Conservation (phyloP, 257 asterid species). For the Ocimum tenuiflorum region DNA sequence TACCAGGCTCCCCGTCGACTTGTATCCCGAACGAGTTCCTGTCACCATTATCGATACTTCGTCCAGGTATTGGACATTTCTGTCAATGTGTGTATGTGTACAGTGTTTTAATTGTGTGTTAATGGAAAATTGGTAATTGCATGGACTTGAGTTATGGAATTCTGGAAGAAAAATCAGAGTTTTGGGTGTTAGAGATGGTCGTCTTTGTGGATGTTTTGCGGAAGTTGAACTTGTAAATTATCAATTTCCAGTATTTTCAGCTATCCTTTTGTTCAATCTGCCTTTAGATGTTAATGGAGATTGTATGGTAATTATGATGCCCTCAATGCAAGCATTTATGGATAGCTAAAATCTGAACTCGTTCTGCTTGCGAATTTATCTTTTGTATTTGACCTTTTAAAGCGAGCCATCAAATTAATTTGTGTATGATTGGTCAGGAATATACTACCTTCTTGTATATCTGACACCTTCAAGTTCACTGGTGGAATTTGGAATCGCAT, state of each 20-base stretch:
- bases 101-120: background rate
- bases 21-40: slow-evolving; percentile 85
- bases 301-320: too few relatives aligned
- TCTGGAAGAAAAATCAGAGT: background rate
- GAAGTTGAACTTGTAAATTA: too few relatives aligned
- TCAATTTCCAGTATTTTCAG: too few relatives aligned
- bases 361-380: too few relatives aligned
- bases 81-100: background rate
- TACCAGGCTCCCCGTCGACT: slow-evolving; percentile 81
- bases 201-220: too few relatives aligned
- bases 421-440: background rate
- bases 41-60: slow-evolving; percentile 92
- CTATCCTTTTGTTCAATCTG: too few relatives aligned
- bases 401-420: too few relatives aligned
- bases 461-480: background rate
- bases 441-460: background rate
- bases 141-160: background rate
- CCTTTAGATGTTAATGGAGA: too few relatives aligned
- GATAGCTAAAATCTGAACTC: too few relatives aligned
- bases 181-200: too few relatives aligned
- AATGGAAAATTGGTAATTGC: background rate
- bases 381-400: too few relatives aligned
- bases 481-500: background rate
- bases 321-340: too few relatives aligned
- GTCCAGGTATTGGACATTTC: slow-evolving; percentile 46